Base-by-base conservation (phyloP, 345 rosid genomes). In the Euphorbia peplus region DNA sequence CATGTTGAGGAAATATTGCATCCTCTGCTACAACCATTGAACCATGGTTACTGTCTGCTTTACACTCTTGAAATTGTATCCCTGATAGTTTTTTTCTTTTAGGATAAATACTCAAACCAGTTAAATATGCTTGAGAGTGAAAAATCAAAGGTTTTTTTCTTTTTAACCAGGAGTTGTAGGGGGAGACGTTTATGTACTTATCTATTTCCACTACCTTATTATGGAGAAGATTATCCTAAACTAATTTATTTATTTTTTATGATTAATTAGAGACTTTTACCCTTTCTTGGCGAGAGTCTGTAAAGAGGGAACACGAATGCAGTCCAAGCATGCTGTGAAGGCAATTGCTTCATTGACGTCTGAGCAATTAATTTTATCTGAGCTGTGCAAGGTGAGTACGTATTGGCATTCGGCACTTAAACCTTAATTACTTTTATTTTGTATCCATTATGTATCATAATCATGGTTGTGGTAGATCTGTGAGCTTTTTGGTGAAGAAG, bases 251-350 rank as follows among this genome's bases (percentile, higher is more conserved):
- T 6, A 30, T 4, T 12, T 29, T 6, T 75, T 60, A 60, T 72
- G 19, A 39, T 63, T 64, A 39, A 82, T 79, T 79, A 90, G 97
- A 61, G 88, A 85, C 39, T 78, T 90, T 85, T 82, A 80, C 71
- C 87, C 86, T 59, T 69, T 82, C 63, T 71, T 93, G 85, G 80
- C 83, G 84, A 84, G 72, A 71, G 52, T 81, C 59, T 89, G 96
- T 79, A 78, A 82, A 52, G 92, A 83, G 71, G 97, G 98, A 63
- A 84, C 91, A 80, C 93, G 98, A 58, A 46, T 78, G 55, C 95
- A 86, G 81, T 82, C 97, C 37, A 93, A 93, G 81, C 71, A 66
- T 71, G 97, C 95, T 73, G 95, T 91, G 79, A 88, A 91, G 32
- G 91, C 96, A 54, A 84, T 93, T 62, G 87, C 88, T 80, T 83